These are phyloP conservation scores for Globisporangium megalacanthum DNA, from an alignment of 352 stramenopile genomes.

Conservation along the genomic window DNA sequence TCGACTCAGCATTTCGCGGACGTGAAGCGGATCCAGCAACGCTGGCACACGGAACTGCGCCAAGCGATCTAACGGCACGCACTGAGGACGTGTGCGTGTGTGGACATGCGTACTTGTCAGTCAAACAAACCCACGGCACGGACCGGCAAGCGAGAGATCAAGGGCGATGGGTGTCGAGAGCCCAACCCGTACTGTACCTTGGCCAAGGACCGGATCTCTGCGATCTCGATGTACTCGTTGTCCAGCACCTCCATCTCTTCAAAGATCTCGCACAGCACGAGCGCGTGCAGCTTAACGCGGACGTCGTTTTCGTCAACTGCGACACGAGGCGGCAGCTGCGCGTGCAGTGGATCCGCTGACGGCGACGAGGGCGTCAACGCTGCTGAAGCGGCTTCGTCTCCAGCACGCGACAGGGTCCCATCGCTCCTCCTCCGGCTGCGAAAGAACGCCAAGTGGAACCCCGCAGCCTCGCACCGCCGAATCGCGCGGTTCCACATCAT, in stretches of 20 bases:
- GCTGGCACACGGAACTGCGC: constrained; percentile 6
- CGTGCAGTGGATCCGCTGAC: background rate
- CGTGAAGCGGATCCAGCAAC: constrained; percentile 12
- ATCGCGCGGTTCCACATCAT: constrained; percentile 68
- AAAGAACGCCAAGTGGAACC: constrained; percentile 22
- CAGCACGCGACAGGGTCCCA: no score
- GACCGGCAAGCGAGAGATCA: background rate
- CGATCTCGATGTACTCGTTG: constrained; percentile 60
- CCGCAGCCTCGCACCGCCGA: constrained; percentile 40
- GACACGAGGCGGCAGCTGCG: background rate
- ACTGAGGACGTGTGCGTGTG: background rate
- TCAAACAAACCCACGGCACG: no score
- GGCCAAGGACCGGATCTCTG: constrained; percentile 53
- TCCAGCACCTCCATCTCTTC: constrained; percentile 62
- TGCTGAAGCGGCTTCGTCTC: background rate
- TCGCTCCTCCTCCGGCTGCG: background rate
- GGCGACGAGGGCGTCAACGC: background rate
- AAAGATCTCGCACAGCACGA: constrained; percentile 59
- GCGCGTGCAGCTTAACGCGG: constrained; percentile 27
- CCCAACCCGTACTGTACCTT: constrained; percentile 21
- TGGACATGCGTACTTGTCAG: no score
- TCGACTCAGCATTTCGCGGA: constrained; percentile 12
- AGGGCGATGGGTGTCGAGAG: background rate
- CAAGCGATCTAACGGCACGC: constrained; percentile 4
- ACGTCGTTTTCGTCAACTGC: constrained; percentile 13